Evolutionary conservation across 2,329 filamentous ascomycete species (phyloP), one percentile per base, ranked within the genome.

Genomic region (Tricladium varicosporioides): DNA sequence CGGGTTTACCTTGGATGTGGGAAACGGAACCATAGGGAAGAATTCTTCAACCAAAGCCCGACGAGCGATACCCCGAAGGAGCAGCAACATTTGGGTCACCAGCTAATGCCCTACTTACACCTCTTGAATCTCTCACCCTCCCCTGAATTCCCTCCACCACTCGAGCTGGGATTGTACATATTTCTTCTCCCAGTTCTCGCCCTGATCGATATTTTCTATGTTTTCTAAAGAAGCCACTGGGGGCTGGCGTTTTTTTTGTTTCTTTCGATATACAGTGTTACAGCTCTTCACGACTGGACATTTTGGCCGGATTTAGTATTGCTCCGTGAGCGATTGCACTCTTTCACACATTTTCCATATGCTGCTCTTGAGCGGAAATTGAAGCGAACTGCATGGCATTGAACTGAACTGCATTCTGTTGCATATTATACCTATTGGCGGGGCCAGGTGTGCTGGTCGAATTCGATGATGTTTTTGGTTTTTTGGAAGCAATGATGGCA

Each of bases 281-380:
- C 31, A 15, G 31, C 16, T 10, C 19, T 49, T 13, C 47, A 49
- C 31, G 47, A 18, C 22, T 16, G 47, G n/a, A 40, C 36, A 40
- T 40, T 40, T 40, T 36, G 46, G 60, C 72, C 72, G 33, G 33
- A 73, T 68, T 58, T 74, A 75, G 55, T 72, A 74, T 57, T 70
- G 72, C 73, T 72, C 75, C 1, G 60, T 62, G 22, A 75, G 54
- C 54, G 40, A 14, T 33, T 71, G 16, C 60, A 56, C 7, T 70
- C 67, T 18, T 74, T 65, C 11, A 66, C 71, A 48, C 36, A 40
- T 10, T 40, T 40, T 40, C 36, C 36, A 40, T 40, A 40, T 40
- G 36, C 36, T 40, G 36, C 36, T 40, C n/a, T 40, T 40, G 36
- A 40, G 36, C 36, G 36, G 36, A 40, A 40, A 40, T 27, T 27